These are phyloP conservation scores for Saxophila tyrrhenica DNA, from an alignment of 495 filamentous ascomycete genomes.

Conservation along the genomic window DNA sequence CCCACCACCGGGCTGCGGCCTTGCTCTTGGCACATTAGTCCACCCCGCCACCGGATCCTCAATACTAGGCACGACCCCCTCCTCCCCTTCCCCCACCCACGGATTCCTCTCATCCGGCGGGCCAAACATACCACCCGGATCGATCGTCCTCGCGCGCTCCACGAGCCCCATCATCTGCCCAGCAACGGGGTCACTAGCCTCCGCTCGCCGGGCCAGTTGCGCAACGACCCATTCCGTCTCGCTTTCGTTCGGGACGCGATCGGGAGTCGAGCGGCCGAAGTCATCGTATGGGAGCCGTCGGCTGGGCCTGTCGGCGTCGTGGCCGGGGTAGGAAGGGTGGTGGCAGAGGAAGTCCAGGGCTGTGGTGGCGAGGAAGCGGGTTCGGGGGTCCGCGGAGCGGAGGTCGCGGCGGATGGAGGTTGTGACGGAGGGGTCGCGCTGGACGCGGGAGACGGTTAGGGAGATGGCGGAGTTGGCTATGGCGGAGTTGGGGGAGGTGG, in stretches of 20 bases:
- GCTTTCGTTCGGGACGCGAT: not conserved
- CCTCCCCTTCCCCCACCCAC: not conserved
- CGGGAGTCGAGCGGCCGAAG: not conserved
- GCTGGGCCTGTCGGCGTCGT: not conserved
- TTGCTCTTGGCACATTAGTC: constrained; percentile 3
- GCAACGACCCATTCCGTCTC: too few relatives aligned
- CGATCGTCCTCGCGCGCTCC: too few relatives aligned
- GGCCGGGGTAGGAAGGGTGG: not conserved
- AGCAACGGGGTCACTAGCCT: too few relatives aligned
- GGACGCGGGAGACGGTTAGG: constrained; percentile 23
- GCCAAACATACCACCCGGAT: too few relatives aligned
- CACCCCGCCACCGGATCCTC: constrained; percentile 3
- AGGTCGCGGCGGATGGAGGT: constrained; percentile 2
- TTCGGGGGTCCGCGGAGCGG: not conserved
- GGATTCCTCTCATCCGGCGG: not conserved
- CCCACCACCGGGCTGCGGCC: too few relatives aligned
- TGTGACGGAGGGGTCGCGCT: constrained; percentile 1
- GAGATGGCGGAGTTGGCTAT: constrained; percentile 25
- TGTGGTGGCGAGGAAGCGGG: not conserved
- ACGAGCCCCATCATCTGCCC: too few relatives aligned
- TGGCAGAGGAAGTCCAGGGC: constrained; percentile 1
- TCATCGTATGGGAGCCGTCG: not conserved
- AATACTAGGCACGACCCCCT: not conserved
- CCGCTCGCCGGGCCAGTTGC: too few relatives aligned
- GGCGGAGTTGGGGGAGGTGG: constrained; percentile 21